These are phyloP conservation scores for Evernia prunastri DNA, from an alignment of 495 filamentous ascomycete genomes.

Conservation along the genomic window DNA sequence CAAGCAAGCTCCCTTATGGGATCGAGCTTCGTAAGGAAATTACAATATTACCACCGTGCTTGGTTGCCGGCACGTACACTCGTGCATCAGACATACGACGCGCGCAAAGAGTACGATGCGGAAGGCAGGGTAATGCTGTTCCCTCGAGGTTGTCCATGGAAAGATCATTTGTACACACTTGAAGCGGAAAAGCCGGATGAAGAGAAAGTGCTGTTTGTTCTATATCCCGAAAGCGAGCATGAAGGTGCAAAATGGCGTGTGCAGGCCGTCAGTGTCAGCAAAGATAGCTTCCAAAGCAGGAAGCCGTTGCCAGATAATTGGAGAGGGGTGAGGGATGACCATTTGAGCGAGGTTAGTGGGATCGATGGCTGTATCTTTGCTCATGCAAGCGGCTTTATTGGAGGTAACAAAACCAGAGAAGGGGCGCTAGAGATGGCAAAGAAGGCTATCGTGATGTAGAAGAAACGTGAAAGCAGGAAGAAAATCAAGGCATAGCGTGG, in stretches of 20 bases:
- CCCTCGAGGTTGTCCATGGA: conserved; percentile 76
- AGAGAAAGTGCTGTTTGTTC: conserved; percentile 70
- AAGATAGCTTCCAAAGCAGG: conserved; percentile 80
- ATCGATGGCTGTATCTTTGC: conserved; percentile 81
- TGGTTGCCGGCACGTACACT: conserved; percentile 86
- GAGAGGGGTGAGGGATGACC: conserved; percentile 81
- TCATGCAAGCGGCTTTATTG: conserved; percentile 92
- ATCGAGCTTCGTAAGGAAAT: conserved; percentile 70
- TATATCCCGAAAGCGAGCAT: conserved; percentile 74
- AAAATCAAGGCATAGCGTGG: conserved; percentile 3
- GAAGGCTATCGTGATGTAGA: conserved; percentile 46
- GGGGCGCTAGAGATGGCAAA: conserved; percentile 84
- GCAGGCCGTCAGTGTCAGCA: conserved; percentile 72
- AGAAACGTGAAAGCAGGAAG: background rate
- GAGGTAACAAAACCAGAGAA: conserved; percentile 84
- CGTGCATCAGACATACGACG: conserved; percentile 63
- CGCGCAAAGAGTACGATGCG: conserved; percentile 58
- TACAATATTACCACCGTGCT: conserved; percentile 60
- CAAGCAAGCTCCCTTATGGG: conserved; percentile 75
- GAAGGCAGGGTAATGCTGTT: conserved; percentile 77
- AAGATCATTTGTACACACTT: conserved; percentile 86
- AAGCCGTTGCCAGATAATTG: conserved; percentile 85
- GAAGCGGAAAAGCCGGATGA: conserved; percentile 54
- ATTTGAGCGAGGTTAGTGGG: conserved; percentile 67
- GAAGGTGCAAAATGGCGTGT: conserved; percentile 82